A percentile compares a stretch with the other conserved stretches of the same genome.
Conservation (phyloP, 176 grass and related monocot genomes). For the Carex cristatella region DNA sequence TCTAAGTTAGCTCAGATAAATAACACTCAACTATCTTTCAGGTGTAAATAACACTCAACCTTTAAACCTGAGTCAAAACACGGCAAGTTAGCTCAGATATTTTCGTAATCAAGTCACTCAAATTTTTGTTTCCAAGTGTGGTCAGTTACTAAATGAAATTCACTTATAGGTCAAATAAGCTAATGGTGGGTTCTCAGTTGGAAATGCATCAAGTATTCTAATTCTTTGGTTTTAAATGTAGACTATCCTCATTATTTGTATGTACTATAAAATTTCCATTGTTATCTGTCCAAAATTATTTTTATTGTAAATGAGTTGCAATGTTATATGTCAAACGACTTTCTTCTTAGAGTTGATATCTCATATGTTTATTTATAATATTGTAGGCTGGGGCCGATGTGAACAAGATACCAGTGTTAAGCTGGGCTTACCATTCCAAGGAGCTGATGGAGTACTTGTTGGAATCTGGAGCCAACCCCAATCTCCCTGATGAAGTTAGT, state of each 20-base stretch:
- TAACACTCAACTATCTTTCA: neutral
- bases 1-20: no score
- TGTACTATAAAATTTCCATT: no score
- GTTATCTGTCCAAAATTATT: neutral
- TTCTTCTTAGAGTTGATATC: neutral
- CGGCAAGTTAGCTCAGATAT: neutral
- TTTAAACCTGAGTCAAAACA: neutral
- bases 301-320: neutral
- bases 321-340: neutral
- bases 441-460: neutral
- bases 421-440: neutral
- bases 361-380: neutral
- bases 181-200: no score
- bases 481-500: neutral
- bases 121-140: neutral
- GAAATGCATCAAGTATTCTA: no score
- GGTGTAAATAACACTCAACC: neutral
- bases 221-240: no score
- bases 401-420: neutral
- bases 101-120: neutral
- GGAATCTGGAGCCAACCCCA: constrained; percentile 10
- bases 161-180: no score
- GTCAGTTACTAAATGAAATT: no score
- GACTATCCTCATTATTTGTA: no score
- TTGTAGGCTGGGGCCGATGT: constrained; percentile 12